Percentiles rank a stretch among this genome's conserved stretches.
phyloP scores from a whole-genome alignment of 2,329 filamentous ascomycete genomes.

The Cordyceps pruinosa region DNA sequence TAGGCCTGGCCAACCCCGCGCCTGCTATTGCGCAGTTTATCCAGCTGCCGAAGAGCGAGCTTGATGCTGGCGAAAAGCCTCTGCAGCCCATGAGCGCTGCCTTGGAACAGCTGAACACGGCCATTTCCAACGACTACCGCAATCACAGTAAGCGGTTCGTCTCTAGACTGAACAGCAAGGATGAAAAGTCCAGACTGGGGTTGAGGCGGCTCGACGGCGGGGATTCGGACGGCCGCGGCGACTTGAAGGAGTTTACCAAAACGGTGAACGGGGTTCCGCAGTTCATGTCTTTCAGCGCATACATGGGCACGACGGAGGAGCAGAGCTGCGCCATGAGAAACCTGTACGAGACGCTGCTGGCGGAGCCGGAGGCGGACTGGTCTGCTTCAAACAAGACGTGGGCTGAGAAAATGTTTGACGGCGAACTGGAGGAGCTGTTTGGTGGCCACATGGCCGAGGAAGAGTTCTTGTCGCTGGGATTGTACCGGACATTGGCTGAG shows the following conservation, averaged over 20 bases:
- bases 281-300: slow-evolving; percentile 10
- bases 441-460: slow-evolving; percentile 7
- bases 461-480: slow-evolving; percentile 7
- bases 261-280: not conserved
- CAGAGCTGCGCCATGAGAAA: not conserved
- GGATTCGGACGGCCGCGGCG: not conserved
- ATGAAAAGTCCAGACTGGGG: not conserved
- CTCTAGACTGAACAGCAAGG: not conserved
- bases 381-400: not conserved
- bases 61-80: not conserved
- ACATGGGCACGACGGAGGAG: slow-evolving; percentile 6
- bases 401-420: slow-evolving; percentile 2
- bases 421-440: slow-evolving; percentile 6
- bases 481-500: slow-evolving; percentile 8
- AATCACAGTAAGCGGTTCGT: not conserved
- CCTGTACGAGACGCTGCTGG: not conserved
- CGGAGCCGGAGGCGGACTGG: not conserved
- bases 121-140: slow-evolving; percentile 5
- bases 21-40: slow-evolving; percentile 8
- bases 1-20: slow-evolving; percentile 32
- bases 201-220: not conserved
- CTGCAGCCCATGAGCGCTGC: slow-evolving; percentile 2
- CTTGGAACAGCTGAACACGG: not conserved
- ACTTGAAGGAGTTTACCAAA: not conserved
- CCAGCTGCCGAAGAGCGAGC: not conserved